phyloP scores from a whole-genome alignment of 306 rosid species.

The Dalbergia oliveri region DNA sequence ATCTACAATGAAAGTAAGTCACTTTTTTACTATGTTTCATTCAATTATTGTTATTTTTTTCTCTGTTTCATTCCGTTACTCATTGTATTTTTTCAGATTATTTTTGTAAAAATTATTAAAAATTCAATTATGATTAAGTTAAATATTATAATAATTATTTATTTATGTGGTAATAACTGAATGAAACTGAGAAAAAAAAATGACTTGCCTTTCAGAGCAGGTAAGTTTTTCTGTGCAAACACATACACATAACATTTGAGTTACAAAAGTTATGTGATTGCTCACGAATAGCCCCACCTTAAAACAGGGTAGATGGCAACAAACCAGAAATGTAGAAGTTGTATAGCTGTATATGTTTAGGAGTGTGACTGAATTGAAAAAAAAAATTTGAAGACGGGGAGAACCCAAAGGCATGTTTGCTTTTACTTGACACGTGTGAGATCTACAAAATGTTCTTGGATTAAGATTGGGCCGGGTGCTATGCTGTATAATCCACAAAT shows the following conservation, averaged over 20 bases:
- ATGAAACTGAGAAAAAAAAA: too few species aligned
- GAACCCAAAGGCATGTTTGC: constrained; percentile 12
- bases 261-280: background rate
- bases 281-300: background rate
- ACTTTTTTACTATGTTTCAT: too few species aligned
- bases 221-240: too few species aligned
- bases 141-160: too few species aligned
- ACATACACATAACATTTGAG: background rate
- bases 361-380: background rate
- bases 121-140: too few species aligned
- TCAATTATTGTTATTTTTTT: too few species aligned
- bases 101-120: too few species aligned
- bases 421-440: background rate
- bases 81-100: too few species aligned
- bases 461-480: background rate
- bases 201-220: too few species aligned
- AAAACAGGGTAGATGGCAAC: background rate
- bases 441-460: background rate
- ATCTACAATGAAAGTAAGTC: too few species aligned
- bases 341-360: background rate
- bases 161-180: too few species aligned
- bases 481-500: background rate
- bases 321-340: background rate
- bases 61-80: too few species aligned
- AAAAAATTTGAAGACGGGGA: background rate